These are phyloP conservation scores for Chrysochromulina tobinii DNA, from an alignment of 78 protist genomes.

Conservation along the genomic window DNA sequence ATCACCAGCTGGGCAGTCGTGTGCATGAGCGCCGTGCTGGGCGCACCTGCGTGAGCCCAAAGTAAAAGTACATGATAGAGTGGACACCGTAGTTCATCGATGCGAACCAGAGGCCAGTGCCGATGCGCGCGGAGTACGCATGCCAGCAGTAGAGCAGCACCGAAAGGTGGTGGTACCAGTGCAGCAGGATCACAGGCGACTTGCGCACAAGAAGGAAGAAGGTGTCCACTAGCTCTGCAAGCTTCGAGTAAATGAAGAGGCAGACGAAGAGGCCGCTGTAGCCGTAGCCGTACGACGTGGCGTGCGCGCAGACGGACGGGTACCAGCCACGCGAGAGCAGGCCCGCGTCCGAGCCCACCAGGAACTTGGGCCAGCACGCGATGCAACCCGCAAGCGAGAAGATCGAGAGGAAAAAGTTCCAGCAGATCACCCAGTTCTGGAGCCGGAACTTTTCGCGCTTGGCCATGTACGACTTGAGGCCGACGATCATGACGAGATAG, in stretches of 20 bases:
- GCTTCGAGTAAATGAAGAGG: conserved; percentile 46
- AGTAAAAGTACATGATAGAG: conserved; percentile 74
- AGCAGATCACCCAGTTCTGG: background rate
- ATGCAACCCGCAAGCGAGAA: background rate
- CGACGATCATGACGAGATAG: background rate
- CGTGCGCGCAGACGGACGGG: background rate
- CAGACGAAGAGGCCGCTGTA: background rate
- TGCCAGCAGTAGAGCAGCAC: conserved; percentile 72
- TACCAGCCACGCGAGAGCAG: background rate
- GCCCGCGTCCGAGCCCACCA: background rate
- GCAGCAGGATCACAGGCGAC: conserved; percentile 57
- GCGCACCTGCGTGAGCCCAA: background rate
- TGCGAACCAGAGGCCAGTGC: conserved; percentile 56
- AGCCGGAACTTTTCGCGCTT: background rate
- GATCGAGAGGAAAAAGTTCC: background rate
- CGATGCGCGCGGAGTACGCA: conserved; percentile 34
- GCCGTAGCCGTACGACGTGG: background rate
- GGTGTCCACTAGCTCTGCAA: conserved; percentile 59
- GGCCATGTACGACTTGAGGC: background rate
- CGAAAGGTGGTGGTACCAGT: conserved; percentile 80
- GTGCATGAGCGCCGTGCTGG: background rate
- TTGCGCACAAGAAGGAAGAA: conserved; percentile 34
- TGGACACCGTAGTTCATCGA: conserved; percentile 72
- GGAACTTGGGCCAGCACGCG: background rate
- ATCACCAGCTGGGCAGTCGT: too few relatives aligned